Evolutionary conservation across 1,139 yeast species (phyloP), one percentile per base, ranked within the genome.

Genomic region (Diutina neorugosa): DNA sequence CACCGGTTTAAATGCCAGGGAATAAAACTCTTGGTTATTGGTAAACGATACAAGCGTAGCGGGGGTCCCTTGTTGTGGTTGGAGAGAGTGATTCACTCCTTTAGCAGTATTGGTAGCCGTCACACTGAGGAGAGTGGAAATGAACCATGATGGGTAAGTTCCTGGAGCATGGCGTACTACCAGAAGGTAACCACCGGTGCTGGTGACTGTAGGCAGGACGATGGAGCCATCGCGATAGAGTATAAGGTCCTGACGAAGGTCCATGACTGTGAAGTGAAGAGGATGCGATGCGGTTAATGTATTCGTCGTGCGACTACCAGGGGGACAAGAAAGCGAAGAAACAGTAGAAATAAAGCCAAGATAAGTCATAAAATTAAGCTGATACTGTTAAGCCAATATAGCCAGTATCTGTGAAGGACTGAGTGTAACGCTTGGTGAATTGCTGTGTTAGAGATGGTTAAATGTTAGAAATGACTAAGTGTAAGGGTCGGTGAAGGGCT

Each of bases 121-220:
- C 56, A 69, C 74, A 59, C 78, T 82, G 9, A 78, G 64, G 40
- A 80, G 60, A 2, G 78, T 69, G 44, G 70, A 76, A 6, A 79
- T 62, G 40, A 86, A 68, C 95, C 95, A 87, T 4, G 78, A 64
- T 1, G 94, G 83, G 19, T 81, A 74, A 0, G 89, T 84, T 0
- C 87, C 85, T 56, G 77, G 79, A 1, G 74, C 70, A 56, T 83
- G 74, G 1, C 86, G 67, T 1, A 80, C 61, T 1, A 79, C 70
- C 44, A 81, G 61, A 51, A 60, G 59, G 2, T 69, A 64, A 1
- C 54, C 16, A 1, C 51, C 34, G 0, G 65, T 66, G 44, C 57
- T 65, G 60, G 63, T 60, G 54, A 61, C 55, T 44, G 52, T 57
- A 54, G 58, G 67, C 23, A 66, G 63, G 56, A 82, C 59, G 9